Percentiles rank a stretch among this genome's conserved stretches.
These are phyloP conservation scores for Phytophthora idaei DNA, from an alignment of 352 stramenopile genomes.

Conservation along the genomic window DNA sequence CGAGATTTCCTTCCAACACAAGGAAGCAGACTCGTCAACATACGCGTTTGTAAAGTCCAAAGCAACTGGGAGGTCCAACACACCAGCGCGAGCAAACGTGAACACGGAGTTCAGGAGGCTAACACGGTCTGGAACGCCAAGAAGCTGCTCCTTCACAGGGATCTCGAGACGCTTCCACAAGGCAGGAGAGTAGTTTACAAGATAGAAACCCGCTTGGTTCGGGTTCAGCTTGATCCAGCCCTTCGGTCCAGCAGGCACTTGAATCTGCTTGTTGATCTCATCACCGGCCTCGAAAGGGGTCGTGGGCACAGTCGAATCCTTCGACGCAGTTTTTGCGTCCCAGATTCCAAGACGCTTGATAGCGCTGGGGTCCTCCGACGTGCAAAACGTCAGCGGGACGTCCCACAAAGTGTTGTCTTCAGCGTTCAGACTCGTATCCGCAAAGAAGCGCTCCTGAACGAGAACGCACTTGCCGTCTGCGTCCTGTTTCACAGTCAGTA, in stretches of 20 bases:
- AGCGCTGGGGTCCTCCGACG: constrained; percentile 44
- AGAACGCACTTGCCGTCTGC: constrained; percentile 75
- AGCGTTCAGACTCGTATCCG: constrained; percentile 75
- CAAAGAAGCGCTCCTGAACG: constrained; percentile 94
- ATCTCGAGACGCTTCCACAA: constrained; percentile 86
- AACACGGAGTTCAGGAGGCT: constrained; percentile 93
- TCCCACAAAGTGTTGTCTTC: constrained; percentile 85
- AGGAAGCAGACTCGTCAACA: constrained; percentile 56
- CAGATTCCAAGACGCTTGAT: constrained; percentile 75
- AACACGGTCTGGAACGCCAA: constrained; percentile 89
- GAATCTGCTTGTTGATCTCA: constrained; percentile 86
- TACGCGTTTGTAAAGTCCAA: constrained; percentile 72
- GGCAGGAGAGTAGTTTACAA: constrained; percentile 91
- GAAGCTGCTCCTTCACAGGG: constrained; percentile 48
- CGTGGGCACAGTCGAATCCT: constrained; percentile 8
- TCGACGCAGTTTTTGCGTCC: constrained; percentile 52
- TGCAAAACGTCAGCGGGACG: constrained; percentile 82
- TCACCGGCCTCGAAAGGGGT: constrained; percentile 68
- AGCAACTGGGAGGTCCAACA: constrained; percentile 52
- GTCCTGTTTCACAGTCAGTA: constrained; percentile 84
- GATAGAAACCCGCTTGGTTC: constrained; percentile 93
- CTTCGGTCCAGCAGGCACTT: constrained; percentile 43
- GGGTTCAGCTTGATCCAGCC: constrained; percentile 97
- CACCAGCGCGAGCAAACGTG: constrained; percentile 81
- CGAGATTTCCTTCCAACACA: constrained; percentile 78